These are phyloP conservation scores for Penicillium crystallinum DNA, from an alignment of 495 filamentous ascomycete genomes.

Conservation along the genomic window DNA sequence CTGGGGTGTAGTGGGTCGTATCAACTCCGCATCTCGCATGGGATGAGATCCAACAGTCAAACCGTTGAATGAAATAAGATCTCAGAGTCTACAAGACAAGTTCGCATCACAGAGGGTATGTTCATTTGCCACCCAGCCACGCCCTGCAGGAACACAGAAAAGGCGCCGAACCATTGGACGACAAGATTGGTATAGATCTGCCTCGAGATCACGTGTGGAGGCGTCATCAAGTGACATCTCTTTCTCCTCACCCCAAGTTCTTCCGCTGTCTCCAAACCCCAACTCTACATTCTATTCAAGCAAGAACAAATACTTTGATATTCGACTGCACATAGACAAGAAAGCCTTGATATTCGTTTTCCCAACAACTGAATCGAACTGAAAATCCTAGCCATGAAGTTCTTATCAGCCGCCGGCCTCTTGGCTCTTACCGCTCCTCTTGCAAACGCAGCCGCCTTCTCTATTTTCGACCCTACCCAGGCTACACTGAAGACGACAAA, in stretches of 20 bases:
- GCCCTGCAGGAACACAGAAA: background rate
- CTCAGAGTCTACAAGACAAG: background rate
- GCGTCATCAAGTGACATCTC: constrained; percentile 29
- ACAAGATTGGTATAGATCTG: constrained; percentile 2
- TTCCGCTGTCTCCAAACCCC: too few relatives aligned
- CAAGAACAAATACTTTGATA: background rate
- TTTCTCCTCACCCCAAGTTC: constrained; percentile 2
- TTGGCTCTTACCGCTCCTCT: constrained; percentile 33
- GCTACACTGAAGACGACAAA: constrained; percentile 19
- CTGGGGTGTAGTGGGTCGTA: constrained; percentile 9
- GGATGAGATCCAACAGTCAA: background rate
- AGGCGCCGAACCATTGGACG: constrained; percentile 2
- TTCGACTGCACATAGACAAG: background rate
- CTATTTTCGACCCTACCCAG: constrained; percentile 31
- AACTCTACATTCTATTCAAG: background rate
- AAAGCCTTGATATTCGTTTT: background rate
- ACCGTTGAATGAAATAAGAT: too few relatives aligned
- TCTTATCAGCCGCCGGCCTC: constrained; percentile 36
- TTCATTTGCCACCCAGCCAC: background rate
- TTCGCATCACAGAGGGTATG: background rate
- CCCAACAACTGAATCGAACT: background rate
- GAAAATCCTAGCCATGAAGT: constrained; percentile 38
- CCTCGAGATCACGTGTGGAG: constrained; percentile 7
- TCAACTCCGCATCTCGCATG: background rate
- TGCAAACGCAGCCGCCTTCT: constrained; percentile 26